Percentiles rank a stretch among this genome's conserved stretches.
Evolutionary conservation across 805 yeast species (phyloP).

Genomic region (Tetrapisispora nanseiensis): DNA sequence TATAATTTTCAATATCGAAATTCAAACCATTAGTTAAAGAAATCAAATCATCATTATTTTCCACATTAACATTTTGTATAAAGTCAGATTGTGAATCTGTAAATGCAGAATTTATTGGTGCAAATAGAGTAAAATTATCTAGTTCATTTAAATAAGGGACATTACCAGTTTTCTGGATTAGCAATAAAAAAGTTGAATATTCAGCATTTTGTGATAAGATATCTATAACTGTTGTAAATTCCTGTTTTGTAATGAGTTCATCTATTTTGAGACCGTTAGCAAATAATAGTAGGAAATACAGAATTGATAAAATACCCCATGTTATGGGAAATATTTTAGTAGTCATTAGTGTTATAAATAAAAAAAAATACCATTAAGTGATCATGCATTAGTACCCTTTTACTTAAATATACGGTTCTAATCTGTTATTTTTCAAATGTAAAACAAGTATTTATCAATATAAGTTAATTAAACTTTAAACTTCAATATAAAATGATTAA

Average conservation of each 20-base stretch:
- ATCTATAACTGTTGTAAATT: conserved; percentile 41
- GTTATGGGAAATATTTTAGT: too few relatives aligned
- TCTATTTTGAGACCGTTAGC: background rate
- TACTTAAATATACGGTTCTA: too few relatives aligned
- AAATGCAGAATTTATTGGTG: conserved; percentile 77
- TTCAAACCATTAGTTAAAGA: background rate
- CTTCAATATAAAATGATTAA: too few relatives aligned
- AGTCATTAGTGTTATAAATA: too few relatives aligned
- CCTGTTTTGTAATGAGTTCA: background rate
- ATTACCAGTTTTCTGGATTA: conserved; percentile 52
- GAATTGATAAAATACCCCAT: too few relatives aligned
- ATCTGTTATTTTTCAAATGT: too few relatives aligned
- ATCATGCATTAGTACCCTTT: too few relatives aligned
- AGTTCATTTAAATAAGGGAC: conserved; percentile 52
- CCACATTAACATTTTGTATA: background rate
- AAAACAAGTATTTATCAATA: too few relatives aligned
- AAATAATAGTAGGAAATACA: background rate
- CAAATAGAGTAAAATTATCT: conserved; percentile 60
- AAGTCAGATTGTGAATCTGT: conserved; percentile 12
- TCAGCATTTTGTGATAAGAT: conserved; percentile 57
- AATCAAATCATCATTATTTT: background rate
- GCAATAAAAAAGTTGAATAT: conserved; percentile 52
- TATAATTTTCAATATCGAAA: conserved; percentile 19
- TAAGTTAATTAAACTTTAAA: too few relatives aligned
- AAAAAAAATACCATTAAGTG: too few relatives aligned